These are phyloP conservation scores for Trametes punicea DNA, from an alignment of 768 basidiomycete genomes.

Conservation along the genomic window DNA sequence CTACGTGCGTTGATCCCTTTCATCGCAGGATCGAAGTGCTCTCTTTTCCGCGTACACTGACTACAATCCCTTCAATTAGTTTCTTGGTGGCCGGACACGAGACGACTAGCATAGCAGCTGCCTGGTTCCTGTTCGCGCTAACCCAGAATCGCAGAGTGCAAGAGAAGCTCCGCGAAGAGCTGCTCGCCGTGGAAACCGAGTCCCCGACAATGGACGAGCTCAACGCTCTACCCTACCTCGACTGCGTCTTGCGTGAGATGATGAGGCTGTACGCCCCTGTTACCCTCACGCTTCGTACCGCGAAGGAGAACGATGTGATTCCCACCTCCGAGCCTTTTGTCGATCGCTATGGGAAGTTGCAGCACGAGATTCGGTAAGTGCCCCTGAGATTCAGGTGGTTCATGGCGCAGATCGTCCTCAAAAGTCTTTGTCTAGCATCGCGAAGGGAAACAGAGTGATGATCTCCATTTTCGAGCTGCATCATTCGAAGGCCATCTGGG, in stretches of 20 bases:
- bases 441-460: slow-evolving; percentile 31
- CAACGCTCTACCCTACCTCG: slow-evolving; percentile 61
- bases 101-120: slow-evolving; percentile 35
- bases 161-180: slow-evolving; percentile 37
- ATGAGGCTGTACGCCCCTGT: slow-evolving; percentile 55
- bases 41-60: neutral
- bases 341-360: slow-evolving; percentile 10
- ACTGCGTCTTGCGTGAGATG: slow-evolving; percentile 56
- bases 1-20: neutral
- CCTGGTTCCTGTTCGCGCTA: slow-evolving; percentile 37
- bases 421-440: slow-evolving; percentile 7
- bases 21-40: neutral
- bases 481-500: slow-evolving; percentile 52
- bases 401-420: neutral
- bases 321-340: slow-evolving; percentile 39
- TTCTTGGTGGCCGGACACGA: slow-evolving; percentile 37
- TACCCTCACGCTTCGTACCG: slow-evolving; percentile 44
- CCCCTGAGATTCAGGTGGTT: slow-evolving; percentile 21
- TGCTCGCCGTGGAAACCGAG: slow-evolving; percentile 39
- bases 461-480: slow-evolving; percentile 56
- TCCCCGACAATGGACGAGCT: slow-evolving; percentile 65
- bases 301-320: slow-evolving; percentile 42
- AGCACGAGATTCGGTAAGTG: slow-evolving; percentile 22
- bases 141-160: slow-evolving; percentile 36
- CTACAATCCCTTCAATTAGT: neutral